Evolutionary conservation across 805 yeast species (phyloP), one percentile per base, ranked within the genome.

Genomic region (Yarrowia sp.): DNA sequence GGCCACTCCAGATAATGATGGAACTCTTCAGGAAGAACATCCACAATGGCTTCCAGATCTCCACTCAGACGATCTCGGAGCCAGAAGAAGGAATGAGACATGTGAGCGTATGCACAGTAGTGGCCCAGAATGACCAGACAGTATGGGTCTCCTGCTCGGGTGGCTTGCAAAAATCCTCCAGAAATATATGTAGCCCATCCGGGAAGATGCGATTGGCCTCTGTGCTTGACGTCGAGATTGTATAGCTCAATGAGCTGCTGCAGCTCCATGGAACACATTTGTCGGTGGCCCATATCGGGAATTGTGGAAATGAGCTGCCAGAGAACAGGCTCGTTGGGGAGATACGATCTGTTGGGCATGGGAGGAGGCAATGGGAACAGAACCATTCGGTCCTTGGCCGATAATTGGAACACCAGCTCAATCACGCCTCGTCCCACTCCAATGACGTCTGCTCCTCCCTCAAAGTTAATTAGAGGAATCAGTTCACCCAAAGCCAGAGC

Each of bases 131-230:
- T 46, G 10, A 61, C 55, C 38, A 61, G 34, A n/a, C 66, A 61
- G 30, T 61, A 61, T 5, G 66, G 66, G 46, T 61, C 66, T 17
- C 66, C 55, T 6, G 53, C 34, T 24, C 66, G 55, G 3, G 55
- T 46, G 2, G 53, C 55, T 15, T 46, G 55, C n/a, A 61, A 46
- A 24, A 61, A 61, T 10, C 55, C 66, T 15, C 44, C 44, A 36
- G 66, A 61, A 15, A 61, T 61, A 38, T 61, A 61, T 1, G 66
- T 46, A 10, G 66, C 66, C 66, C 66, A 61, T 12, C 66, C 66
- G 9, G 66, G 55, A 14, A 61, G 66, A 47, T 61, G 66, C 19
- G 53, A 46, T 39, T 61, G 66, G 43, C 66, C 66, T 20, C 24
- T 33, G 55, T 47, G 66, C 24, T 36, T 46, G 13, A 61, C 66